Conservation (phyloP, 116 monocot genomes). For the Trichopus zeylanicus region DNA sequence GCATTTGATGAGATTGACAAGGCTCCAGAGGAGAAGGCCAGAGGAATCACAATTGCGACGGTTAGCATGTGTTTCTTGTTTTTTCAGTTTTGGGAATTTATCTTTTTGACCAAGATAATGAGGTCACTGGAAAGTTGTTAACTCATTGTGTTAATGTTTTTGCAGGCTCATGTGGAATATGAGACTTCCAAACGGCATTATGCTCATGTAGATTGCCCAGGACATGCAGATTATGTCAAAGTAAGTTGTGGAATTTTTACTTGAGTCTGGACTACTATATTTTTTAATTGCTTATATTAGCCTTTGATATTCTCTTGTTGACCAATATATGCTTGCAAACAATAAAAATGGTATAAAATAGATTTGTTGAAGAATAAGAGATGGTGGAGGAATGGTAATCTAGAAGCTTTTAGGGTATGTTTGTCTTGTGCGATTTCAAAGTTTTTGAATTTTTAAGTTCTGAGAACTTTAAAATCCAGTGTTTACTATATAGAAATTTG, state of each 20-base stretch:
- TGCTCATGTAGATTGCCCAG: conserved; percentile 97
- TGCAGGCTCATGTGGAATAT: conserved; percentile 96
- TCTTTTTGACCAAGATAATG: neutral
- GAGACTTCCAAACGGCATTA: conserved; percentile 89
- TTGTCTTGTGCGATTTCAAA: too few relatives aligned
- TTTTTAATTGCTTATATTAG: neutral
- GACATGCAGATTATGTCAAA: conserved; percentile 97
- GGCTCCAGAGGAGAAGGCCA: conserved; percentile 94
- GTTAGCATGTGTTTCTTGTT: conserved; percentile 17
- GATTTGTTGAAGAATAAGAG: too few relatives aligned
- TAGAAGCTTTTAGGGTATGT: too few relatives aligned
- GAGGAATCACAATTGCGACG: conserved; percentile 94
- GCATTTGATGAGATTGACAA: conserved; percentile 99
- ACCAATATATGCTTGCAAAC: neutral
- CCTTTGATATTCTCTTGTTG: neutral
- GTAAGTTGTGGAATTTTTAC: conserved; percentile 26
- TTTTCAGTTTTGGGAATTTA: neutral
- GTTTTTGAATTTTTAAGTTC: too few relatives aligned
- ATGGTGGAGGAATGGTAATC: too few relatives aligned
- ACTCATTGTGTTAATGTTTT: neutral
- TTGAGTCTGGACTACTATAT: neutral
- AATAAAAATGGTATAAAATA: too few relatives aligned
- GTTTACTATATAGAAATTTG: too few relatives aligned
- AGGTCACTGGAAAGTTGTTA: neutral
- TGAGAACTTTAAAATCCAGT: too few relatives aligned